phyloP scores from a whole-genome alignment of 2,329 filamentous ascomycete genomes.

The Phoma sp. region DNA sequence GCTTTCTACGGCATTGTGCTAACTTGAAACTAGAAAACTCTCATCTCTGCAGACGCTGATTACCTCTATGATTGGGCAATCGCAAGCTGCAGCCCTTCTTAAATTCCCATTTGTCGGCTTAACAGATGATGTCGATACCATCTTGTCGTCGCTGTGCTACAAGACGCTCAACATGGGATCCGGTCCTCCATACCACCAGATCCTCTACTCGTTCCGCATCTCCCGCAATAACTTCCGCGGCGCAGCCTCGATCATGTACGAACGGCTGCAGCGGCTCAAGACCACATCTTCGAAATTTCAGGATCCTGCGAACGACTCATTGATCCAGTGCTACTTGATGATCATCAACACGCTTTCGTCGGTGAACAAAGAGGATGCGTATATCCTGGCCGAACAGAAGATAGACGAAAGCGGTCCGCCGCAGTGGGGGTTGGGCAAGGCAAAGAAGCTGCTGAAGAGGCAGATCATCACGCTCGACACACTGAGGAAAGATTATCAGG shows the following conservation, averaged over 20 bases:
- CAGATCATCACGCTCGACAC: conserved; percentile 85
- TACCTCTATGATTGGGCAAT: conserved; percentile 43
- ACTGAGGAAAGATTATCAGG: conserved; percentile 85
- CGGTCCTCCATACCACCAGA: conserved; percentile 77
- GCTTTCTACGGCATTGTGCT: conserved; percentile 7
- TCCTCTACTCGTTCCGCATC: conserved; percentile 90
- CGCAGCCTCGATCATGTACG: conserved; percentile 63
- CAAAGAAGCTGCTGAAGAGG: conserved; percentile 61
- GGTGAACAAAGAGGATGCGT: conserved; percentile 80
- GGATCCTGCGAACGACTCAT: conserved; percentile 58
- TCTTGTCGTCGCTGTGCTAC: conserved; percentile 74
- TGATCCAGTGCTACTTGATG: conserved; percentile 79
- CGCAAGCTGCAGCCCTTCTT: conserved; percentile 59
- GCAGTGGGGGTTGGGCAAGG: conserved; percentile 40
- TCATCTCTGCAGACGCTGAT: conserved; percentile 73
- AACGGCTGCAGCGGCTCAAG: conserved; percentile 60
- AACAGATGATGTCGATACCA: conserved; percentile 77
- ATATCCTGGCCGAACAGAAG: conserved; percentile 67
- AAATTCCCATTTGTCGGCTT: conserved; percentile 79
- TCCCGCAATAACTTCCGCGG: conserved; percentile 86
- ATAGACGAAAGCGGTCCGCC: conserved; percentile 48
- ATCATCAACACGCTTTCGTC: conserved; percentile 93
- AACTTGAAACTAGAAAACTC: conserved; percentile 57
- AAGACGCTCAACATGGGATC: conserved; percentile 68
- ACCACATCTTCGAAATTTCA: conserved; percentile 47